phyloP scores from a whole-genome alignment of 1,284 basidiomycete genomes.

The Chiua sp. region DNA sequence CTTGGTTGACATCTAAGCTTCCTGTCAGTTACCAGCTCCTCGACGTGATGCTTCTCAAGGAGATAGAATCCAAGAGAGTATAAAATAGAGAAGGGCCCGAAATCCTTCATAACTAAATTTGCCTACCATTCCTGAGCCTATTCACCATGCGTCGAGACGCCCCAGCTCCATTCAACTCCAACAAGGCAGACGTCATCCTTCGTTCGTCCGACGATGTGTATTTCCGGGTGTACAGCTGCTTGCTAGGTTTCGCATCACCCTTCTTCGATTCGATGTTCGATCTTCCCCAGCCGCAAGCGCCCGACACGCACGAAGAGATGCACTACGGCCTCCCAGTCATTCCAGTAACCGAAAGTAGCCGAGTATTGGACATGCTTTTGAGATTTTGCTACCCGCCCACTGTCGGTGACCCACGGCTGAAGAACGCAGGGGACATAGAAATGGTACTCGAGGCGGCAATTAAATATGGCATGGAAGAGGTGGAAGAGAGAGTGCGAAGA shows the following conservation, averaged over 20 bases:
- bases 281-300: slow-evolving; percentile 31
- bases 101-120: slow-evolving; percentile 1
- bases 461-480: slow-evolving; percentile 46
- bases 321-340: slow-evolving; percentile 35
- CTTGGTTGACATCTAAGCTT: slow-evolving; percentile 11
- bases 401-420: slow-evolving; percentile 18
- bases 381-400: slow-evolving; percentile 44
- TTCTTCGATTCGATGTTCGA: slow-evolving; percentile 47
- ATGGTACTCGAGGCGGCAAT: slow-evolving; percentile 36
- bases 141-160: slow-evolving; percentile 30
- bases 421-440: slow-evolving; percentile 24
- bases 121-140: background rate
- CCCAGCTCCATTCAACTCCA: slow-evolving; percentile 30
- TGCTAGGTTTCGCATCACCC: slow-evolving; percentile 41
- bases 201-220: slow-evolving; percentile 43
- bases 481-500: slow-evolving; percentile 27
- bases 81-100: slow-evolving; percentile 8
- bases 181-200: slow-evolving; percentile 41
- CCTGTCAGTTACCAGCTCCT: background rate
- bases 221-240: slow-evolving; percentile 39
- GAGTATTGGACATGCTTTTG: slow-evolving; percentile 40
- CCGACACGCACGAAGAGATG: slow-evolving; percentile 12
- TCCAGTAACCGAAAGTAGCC: slow-evolving; percentile 38
- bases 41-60: slow-evolving; percentile 10
- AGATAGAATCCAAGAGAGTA: slow-evolving; percentile 1